Base-by-base conservation (phyloP, 1,284 basidiomycete genomes). In the Cutaneotrichosporon curvatum region DNA sequence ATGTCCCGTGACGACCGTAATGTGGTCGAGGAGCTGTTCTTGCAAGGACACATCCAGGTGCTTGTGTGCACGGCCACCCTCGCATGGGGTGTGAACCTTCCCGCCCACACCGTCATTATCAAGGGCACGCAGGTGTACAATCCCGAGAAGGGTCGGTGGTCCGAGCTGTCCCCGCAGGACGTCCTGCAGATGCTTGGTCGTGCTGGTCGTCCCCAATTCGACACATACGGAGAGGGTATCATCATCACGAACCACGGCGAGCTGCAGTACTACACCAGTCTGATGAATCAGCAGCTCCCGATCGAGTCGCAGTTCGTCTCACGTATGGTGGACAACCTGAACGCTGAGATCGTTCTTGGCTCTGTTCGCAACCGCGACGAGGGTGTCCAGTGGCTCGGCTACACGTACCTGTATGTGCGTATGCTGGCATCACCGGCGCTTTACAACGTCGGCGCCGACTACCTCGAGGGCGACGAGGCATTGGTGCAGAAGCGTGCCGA, bases 71-170 rank as follows among this genome's bases (percentile, higher is more conserved):
- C 95, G 0, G 95, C 94, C 5, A 98, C 95, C 0, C 82, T 99
- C 14, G 94, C 95, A 0, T 98, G 95, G 95, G 95, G 95, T 78
- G 94, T 98, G 73, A 98, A 98, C 68, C 74, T 98, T 1, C 95
- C 95, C 1, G 94, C 94, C 0, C 95, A 98, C 61, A 88, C 90
- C 3, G 94, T 97, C 71, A 92, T 98, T 74, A 97, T 98, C 78
- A 99, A 98, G 71, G 95, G 95, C 30, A 98, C 95, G 0, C 94
- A 98, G 72, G 92, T 98, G 55, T 98, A 98, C 76, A 96, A 96
- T 68, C 95, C 95, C 0, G 92, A 95, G 71, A 96, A 98, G 74
- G 95, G 95, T 19, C 83, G 87, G 8, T 98, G 94, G 95, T 84
- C 87, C 8, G 95, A 98, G 70, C 74, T 98, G 11, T 95, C 91